Evolutionary conservation across 306 rosid genomes (phyloP).

Genomic region (Vigna hirtella): DNA sequence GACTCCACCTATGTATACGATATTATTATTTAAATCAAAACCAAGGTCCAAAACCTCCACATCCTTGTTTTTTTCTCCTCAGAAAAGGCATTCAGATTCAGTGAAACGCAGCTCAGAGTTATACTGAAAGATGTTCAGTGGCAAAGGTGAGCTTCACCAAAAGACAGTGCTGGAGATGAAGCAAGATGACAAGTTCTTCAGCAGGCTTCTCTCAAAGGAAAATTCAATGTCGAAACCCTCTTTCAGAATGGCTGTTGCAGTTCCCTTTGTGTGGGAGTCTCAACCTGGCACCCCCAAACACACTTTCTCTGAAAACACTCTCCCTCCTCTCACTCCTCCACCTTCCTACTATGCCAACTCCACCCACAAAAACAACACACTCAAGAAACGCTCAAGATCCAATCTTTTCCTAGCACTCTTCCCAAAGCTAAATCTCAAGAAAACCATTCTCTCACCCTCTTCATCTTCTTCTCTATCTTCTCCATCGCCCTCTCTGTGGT

Average conservation of each 20-base stretch:
- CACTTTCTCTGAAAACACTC: slow-evolving; percentile 52
- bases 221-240: slow-evolving; percentile 68
- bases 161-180: slow-evolving; percentile 55
- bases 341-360: slow-evolving; percentile 63
- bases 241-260: slow-evolving; percentile 61
- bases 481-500: slow-evolving; percentile 9
- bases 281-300: slow-evolving; percentile 90
- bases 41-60: slow-evolving; percentile 30
- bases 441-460: slow-evolving; percentile 29
- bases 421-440: slow-evolving; percentile 55
- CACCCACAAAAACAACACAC: slow-evolving; percentile 13
- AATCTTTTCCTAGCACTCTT: slow-evolving; percentile 51
- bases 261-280: slow-evolving; percentile 92
- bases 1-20: slow-evolving; percentile 21
- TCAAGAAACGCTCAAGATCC: slow-evolving; percentile 57
- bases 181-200: slow-evolving; percentile 68
- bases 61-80: background rate
- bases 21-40: slow-evolving; percentile 34
- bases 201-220: slow-evolving; percentile 74
- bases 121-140: slow-evolving; percentile 49
- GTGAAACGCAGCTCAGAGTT: background rate
- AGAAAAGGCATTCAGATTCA: slow-evolving; percentile 7
- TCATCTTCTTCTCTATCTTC: slow-evolving; percentile 14
- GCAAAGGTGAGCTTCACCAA: slow-evolving; percentile 46
- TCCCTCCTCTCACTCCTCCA: slow-evolving; percentile 93